These are phyloP conservation scores for Corniculantispora saksenae DNA, from an alignment of 2,329 filamentous ascomycete species.

Conservation along the genomic window DNA sequence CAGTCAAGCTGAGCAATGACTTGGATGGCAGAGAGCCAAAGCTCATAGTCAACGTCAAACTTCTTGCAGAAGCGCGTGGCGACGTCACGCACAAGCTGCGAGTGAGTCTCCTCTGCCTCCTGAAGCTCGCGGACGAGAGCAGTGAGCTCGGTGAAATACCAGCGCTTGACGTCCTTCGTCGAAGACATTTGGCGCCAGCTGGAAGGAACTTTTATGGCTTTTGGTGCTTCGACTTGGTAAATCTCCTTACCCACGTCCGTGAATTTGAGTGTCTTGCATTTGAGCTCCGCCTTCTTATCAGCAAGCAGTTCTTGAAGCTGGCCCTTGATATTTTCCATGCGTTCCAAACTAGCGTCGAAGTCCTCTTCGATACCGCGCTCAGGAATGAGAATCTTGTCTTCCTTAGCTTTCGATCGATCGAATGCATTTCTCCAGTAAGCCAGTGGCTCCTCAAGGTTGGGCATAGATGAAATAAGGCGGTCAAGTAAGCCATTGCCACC, in stretches of 20 bases:
- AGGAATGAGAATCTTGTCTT: constrained; percentile 81
- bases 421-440: constrained; percentile 91
- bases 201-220: constrained; percentile 79
- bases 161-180: constrained; percentile 85
- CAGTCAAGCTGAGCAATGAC: constrained; percentile 93
- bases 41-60: constrained; percentile 83
- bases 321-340: constrained; percentile 72
- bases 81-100: constrained; percentile 86
- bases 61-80: constrained; percentile 78
- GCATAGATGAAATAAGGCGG: constrained; percentile 81
- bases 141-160: constrained; percentile 85
- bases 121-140: constrained; percentile 83
- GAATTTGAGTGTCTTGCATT: constrained; percentile 71
- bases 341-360: constrained; percentile 81
- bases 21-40: constrained; percentile 87
- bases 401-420: constrained; percentile 75
- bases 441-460: constrained; percentile 72
- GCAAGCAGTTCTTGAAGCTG: constrained; percentile 72
- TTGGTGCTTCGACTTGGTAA: constrained; percentile 91
- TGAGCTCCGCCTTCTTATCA: constrained; percentile 70
- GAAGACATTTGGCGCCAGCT: constrained; percentile 96
- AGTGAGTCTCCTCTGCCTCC: constrained; percentile 91
- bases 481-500: constrained; percentile 83
- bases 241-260: constrained; percentile 94
- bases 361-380: constrained; percentile 86